Evolutionary conservation across 139 green algal genomes (phyloP).

Genomic region (Prasinococcaceae sp.): DNA sequence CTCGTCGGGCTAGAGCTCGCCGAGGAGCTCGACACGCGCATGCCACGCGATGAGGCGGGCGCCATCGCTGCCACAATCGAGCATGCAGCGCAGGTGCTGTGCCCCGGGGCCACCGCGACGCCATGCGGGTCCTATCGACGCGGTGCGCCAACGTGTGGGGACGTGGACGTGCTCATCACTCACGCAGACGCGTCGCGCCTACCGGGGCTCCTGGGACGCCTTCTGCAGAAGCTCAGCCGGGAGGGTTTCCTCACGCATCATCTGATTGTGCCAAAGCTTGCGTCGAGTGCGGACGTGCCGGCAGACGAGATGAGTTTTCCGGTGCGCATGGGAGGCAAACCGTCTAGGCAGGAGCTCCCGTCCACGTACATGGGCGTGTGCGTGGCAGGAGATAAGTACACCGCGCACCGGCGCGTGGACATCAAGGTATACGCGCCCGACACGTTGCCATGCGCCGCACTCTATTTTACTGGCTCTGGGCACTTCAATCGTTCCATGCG

Average conservation of each 20-base stretch:
- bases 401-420: slow-evolving; percentile 6
- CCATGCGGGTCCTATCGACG: slow-evolving; percentile 8
- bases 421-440: slow-evolving; percentile 16
- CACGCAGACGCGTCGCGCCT: not conserved
- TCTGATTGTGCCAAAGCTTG: not conserved
- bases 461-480: slow-evolving; percentile 11
- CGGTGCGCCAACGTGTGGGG: slow-evolving; percentile 5
- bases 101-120: not conserved
- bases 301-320: not conserved
- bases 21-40: slow-evolving; percentile 15
- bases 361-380: no score
- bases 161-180: slow-evolving; percentile 16
- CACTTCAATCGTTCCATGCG: slow-evolving; percentile 22
- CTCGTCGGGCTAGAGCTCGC: slow-evolving; percentile 2
- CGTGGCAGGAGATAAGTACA: not conserved
- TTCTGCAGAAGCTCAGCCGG: not conserved
- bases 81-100: not conserved
- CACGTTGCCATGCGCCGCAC: slow-evolving; percentile 1
- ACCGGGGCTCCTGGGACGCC: not conserved
- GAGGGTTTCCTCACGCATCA: slow-evolving; percentile 3
- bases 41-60: slow-evolving; percentile 8
- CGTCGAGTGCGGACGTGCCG: slow-evolving; percentile 6
- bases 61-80: not conserved
- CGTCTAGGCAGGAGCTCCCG: not conserved
- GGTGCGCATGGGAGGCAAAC: not conserved